phyloP scores from a whole-genome alignment of 345 rosid genomes.

The Gossypium raimondii region DNA sequence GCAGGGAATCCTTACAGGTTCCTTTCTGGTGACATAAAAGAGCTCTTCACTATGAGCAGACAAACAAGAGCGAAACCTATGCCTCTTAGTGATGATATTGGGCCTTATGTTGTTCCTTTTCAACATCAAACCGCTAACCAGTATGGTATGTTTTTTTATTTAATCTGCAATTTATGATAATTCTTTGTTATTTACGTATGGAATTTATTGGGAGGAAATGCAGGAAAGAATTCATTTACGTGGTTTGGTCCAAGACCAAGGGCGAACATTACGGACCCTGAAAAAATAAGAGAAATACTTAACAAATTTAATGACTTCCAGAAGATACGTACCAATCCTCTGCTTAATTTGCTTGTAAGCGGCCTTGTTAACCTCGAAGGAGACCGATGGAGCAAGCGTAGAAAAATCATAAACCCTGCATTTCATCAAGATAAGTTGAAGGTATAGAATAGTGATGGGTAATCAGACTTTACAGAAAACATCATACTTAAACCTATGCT shows the following conservation, averaged over 20 bases:
- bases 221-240: conserved; percentile 28
- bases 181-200: background rate
- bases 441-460: conserved; percentile 8
- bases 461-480: too few species aligned
- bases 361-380: conserved; percentile 26
- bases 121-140: conserved; percentile 26
- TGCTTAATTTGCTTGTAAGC: background rate
- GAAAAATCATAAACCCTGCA: conserved; percentile 35
- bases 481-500: too few species aligned
- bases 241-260: conserved; percentile 26
- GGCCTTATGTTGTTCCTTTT: conserved; percentile 37
- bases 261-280: conserved; percentile 24
- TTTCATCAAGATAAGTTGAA: conserved; percentile 32
- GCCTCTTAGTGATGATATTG: conserved; percentile 28
- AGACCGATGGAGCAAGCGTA: conserved; percentile 25
- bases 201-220: background rate
- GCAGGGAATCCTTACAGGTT: conserved; percentile 38
- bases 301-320: conserved; percentile 21
- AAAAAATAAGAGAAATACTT: conserved; percentile 25
- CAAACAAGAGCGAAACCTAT: conserved; percentile 35
- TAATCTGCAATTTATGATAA: background rate
- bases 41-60: conserved; percentile 25
- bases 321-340: conserved; percentile 8
- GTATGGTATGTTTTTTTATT: conserved; percentile 25
- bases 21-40: conserved; percentile 37